Evolutionary conservation across 495 filamentous ascomycete species (phyloP).

Genomic region (Trichoderma gamsii): DNA sequence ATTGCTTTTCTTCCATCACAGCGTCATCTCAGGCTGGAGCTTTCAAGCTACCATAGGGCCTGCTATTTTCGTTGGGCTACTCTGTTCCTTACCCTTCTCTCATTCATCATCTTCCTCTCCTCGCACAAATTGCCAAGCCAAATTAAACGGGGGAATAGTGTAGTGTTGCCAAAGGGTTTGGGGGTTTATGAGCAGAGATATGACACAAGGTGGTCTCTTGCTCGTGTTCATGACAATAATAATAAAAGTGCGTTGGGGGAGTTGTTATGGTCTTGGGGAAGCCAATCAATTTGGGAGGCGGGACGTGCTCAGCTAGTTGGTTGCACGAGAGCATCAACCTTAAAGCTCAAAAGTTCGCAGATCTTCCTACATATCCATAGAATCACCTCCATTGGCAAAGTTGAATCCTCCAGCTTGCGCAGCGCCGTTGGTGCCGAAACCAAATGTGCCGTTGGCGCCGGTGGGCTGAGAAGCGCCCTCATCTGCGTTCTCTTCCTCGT

Average conservation of each 20-base stretch:
- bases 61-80: constrained; percentile 14
- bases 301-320: not conserved
- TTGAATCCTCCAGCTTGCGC: constrained; percentile 80
- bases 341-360: not conserved
- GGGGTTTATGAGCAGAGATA: constrained; percentile 16
- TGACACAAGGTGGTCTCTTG: not conserved
- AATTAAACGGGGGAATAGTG: constrained; percentile 33
- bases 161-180: constrained; percentile 22
- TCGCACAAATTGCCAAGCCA: constrained; percentile 33
- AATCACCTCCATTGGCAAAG: constrained; percentile 84
- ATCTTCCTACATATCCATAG: constrained; percentile 90
- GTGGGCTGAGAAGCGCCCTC: constrained; percentile 50
- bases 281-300: not conserved
- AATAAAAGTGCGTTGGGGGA: not conserved
- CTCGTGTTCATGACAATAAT: constrained; percentile 15
- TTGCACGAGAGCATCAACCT: not conserved
- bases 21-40: constrained; percentile 38
- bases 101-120: constrained; percentile 21
- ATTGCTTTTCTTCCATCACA: constrained; percentile 7
- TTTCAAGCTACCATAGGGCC: constrained; percentile 48
- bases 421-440: constrained; percentile 67
- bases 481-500: constrained; percentile 84
- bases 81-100: constrained; percentile 23
- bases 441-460: constrained; percentile 68
- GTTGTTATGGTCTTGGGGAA: constrained; percentile 9